Evolutionary conservation across 164 flowering plant species (phyloP), one percentile per base, ranked within the genome.

Genomic region (Macadamia tetraphylla): DNA sequence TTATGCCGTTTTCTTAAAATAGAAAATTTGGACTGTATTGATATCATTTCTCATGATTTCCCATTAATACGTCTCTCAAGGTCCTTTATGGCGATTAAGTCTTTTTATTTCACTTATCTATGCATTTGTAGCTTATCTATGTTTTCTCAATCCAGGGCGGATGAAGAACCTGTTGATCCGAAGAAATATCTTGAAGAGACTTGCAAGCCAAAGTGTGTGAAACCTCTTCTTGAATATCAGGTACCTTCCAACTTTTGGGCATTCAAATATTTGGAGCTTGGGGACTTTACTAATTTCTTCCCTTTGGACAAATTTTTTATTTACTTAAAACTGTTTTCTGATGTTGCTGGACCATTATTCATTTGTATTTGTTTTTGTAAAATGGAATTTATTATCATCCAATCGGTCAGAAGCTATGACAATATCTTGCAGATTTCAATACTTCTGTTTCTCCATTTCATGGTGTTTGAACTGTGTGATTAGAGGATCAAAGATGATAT

Each of bases 151-250:
- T 55, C 66, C 18, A 79, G 82, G 91, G 86, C 89, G 52, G 89
- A 87, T 49, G 88, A 84, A 65, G 88, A 85, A 62, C 73, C 76
- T 74, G 78, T 75, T 68, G 88, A 87, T 72, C 89, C 40, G 57
- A 87, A 87, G 84, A 80, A 77, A 73, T 81, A 80, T 67, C 70
- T 84, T 40, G 89, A 87, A 72, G 91, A 87, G 12, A 71, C 75
- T 63, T 87, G 89, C 87, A 85, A 81, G 82, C 85, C 89, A 6
- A 80, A 80, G 65, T 87, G 91, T 67, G 88, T 83, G 67, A 85
- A 80, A 66, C 74, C 85, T 67, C 75, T 82, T 51, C 79, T 81
- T 69, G 87, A 83, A 44, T 87, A 85, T 69, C 79, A 72, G 88
- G 88, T 87, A 64, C 51, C 17, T 66, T 15, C n/a, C 30, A 9